phyloP scores from a whole-genome alignment of 2,329 filamentous ascomycete species.

The Ilyonectria destructans region DNA sequence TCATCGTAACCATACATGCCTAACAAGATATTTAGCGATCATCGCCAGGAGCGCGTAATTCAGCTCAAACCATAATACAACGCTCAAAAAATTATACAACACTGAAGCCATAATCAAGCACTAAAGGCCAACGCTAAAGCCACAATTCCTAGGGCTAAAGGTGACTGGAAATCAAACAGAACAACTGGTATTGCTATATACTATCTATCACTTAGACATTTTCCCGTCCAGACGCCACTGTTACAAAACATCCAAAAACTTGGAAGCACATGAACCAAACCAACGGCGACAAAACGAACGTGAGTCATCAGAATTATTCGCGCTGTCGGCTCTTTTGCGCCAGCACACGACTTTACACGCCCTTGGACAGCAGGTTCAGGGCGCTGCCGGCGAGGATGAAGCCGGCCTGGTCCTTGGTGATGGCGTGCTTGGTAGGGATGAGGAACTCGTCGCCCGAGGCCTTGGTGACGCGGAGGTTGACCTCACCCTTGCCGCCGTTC shows the following conservation, averaged over 20 bases:
- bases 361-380: constrained; percentile 87
- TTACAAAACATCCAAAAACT: constrained; percentile 39
- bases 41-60: background rate
- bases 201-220: constrained; percentile 49
- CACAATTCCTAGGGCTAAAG: background rate
- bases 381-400: constrained; percentile 97
- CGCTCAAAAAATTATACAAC: background rate
- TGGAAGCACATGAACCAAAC: constrained; percentile 17
- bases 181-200: constrained; percentile 48
- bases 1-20: background rate
- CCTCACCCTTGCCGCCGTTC: constrained; percentile 83
- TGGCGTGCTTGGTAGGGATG: constrained; percentile 87
- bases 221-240: constrained; percentile 46
- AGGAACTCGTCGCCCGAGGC: constrained; percentile 74
- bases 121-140: too few relatives aligned
- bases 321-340: background rate
- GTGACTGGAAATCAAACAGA: constrained; percentile 33
- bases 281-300: constrained; percentile 1
- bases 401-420: constrained; percentile 90
- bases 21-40: background rate
- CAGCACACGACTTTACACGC: constrained; percentile 45
- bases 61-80: background rate
- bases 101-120: too few relatives aligned
- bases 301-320: background rate
- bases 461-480: constrained; percentile 78